These are phyloP conservation scores for Lipomyces yamanashiensis DNA, from an alignment of 805 yeast species.

Conservation along the genomic window DNA sequence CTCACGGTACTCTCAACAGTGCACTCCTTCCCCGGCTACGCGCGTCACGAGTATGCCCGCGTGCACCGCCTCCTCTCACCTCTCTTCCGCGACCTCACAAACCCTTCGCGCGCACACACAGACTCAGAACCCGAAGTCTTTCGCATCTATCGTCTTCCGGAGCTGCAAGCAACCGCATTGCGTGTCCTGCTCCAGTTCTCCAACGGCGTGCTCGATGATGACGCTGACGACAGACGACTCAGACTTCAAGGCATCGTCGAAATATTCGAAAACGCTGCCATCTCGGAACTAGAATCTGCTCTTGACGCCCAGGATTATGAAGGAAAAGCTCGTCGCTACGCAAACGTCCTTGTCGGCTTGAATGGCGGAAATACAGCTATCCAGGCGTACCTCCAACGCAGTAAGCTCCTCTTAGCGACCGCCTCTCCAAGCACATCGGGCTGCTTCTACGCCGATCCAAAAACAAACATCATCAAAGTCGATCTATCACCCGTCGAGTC, in stretches of 20 bases:
- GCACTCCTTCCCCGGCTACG: slow-evolving; percentile 43
- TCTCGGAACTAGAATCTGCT: slow-evolving; percentile 68
- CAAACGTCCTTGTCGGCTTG: slow-evolving; percentile 43
- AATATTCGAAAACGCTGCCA: slow-evolving; percentile 70
- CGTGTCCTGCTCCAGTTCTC: slow-evolving; percentile 51
- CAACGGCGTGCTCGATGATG: slow-evolving; percentile 40
- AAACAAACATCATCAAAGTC: slow-evolving; percentile 25
- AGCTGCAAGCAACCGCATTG: slow-evolving; percentile 56
- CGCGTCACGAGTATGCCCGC: slow-evolving; percentile 49
- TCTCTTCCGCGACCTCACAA: slow-evolving; percentile 54
- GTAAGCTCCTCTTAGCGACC: slow-evolving; percentile 28
- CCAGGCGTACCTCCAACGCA: slow-evolving; percentile 40
- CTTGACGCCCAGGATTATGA: slow-evolving; percentile 54
- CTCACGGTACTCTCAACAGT: slow-evolving; percentile 47
- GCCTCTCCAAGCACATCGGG: slow-evolving; percentile 17
- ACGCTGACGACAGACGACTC: slow-evolving; percentile 46
- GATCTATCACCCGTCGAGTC: slow-evolving; percentile 33
- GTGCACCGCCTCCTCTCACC: slow-evolving; percentile 50
- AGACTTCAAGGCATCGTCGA: slow-evolving; percentile 62
- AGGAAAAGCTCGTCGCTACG: slow-evolving; percentile 45
- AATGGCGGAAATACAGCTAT: slow-evolving; percentile 47
- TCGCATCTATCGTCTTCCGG: slow-evolving; percentile 54
- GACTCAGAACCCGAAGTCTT: slow-evolving; percentile 55
- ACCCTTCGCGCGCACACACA: slow-evolving; percentile 49
- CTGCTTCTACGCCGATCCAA: slow-evolving; percentile 23